Base-by-base conservation (phyloP, 192 early-diverging fungal genomes). In the Coemansia erecta region DNA sequence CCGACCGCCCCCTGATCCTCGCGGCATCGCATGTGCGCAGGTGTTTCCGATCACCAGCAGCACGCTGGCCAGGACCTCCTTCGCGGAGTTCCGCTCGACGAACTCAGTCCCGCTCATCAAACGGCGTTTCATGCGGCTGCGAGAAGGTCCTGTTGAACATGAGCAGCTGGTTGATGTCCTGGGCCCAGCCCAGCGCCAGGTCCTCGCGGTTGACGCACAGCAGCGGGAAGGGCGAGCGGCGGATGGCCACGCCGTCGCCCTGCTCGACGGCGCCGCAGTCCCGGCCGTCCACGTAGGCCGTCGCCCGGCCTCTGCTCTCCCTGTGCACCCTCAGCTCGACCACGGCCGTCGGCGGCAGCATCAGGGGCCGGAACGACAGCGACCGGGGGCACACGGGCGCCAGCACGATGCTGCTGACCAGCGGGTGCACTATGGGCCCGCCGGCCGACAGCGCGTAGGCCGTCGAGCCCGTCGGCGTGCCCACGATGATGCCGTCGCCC, bases 391-490 rank as follows among this genome's bases (percentile, higher is more conserved):
- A 93, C 56, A 93, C 90, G 0, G 91, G 91, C 9, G 90, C 90
- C 45, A 93, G 40, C 0, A 90, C 55, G 31, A 93, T 70, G 22
- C 83, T 84, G 68, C 89, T 86, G 45, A 93, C 86, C 8, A 85
- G 81, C 23, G 91, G 91, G 50, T 93, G 90, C 9, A 91, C 83
- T 51, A 93, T 92, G 0, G 91, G 90, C 0, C 91, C 91, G 43
- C 90, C 88, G 0, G 92, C 90, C 15, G 90, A 92, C 17, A 96
- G 80, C 2, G 88, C 89, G 66, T 96, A 96, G 0, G 94, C 94
- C 0, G 94, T 96, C 17, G 92, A 94, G 9, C 94, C 94, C 3
- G 94, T 96, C 2, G 94, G 93, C 7, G 94, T 92, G 8, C 86
- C 84, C 11, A 94, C 85, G 45, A 96, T 92, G 26, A 76, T 50